Conservation (phyloP, 805 yeast species). For the Martiniozyma abietophila region DNA sequence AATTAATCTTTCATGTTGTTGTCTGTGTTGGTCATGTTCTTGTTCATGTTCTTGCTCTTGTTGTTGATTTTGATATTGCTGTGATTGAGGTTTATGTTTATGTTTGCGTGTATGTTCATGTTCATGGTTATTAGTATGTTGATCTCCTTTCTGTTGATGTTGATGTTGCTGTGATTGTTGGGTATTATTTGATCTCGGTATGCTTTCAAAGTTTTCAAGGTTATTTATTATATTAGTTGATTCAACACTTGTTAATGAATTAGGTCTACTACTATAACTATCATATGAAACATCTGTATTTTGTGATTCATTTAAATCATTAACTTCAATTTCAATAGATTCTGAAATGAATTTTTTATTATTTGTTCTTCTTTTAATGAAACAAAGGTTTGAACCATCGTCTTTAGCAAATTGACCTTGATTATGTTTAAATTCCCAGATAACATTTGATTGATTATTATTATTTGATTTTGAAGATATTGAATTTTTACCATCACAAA, state of each 20-base stretch:
- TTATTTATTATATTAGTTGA: no score
- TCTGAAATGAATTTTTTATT: not conserved
- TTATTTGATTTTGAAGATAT: no score
- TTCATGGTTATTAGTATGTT: not conserved
- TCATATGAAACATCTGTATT: not conserved
- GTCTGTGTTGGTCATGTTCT: no score
- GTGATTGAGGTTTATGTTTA: no score
- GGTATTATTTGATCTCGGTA: not conserved
- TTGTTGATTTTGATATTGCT: no score
- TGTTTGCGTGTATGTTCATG: no score
- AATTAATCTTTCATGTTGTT: no score
- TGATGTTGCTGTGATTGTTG: constrained; percentile 6
- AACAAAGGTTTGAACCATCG: constrained; percentile 35
- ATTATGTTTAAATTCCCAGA: constrained; percentile 51
- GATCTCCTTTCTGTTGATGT: constrained; percentile 5
- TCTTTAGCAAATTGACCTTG: constrained; percentile 41
- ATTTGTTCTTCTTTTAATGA: constrained; percentile 38
- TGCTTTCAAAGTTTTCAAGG: no score
- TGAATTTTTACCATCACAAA: constrained; percentile 29
- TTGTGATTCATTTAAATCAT: not conserved
- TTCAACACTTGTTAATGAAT: no score
- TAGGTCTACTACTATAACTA: not conserved
- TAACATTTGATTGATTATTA: constrained; percentile 23
- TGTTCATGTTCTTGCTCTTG: no score
- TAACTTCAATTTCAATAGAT: not conserved